Conservation (phyloP, 2,329 filamentous ascomycete genomes). For the Trichoderma arundinaceum region DNA sequence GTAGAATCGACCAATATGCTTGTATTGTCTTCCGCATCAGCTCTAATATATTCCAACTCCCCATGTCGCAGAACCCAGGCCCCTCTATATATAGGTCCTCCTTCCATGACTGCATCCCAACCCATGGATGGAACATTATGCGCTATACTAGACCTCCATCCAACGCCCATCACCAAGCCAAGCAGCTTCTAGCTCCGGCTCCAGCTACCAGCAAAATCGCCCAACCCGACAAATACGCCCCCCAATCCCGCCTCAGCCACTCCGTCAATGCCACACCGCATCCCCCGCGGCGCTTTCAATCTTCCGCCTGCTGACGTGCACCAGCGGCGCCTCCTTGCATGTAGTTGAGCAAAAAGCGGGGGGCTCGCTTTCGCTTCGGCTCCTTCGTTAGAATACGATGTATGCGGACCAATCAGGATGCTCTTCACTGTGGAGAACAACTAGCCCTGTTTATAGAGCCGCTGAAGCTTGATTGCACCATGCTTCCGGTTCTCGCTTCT, state of each 20-base stretch:
- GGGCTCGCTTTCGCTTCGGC: not conserved
- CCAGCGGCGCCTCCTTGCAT: not conserved
- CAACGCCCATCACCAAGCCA: not conserved
- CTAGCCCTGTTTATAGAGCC: conserved; percentile 14
- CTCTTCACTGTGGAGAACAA: not conserved
- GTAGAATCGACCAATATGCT: not conserved
- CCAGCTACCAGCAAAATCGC: not conserved
- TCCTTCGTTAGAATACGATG: conserved; percentile 39
- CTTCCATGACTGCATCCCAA: not conserved
- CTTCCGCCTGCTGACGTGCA: not conserved
- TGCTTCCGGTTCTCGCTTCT: not conserved
- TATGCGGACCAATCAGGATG: conserved; percentile 39
- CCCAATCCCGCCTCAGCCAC: conserved; percentile 2
- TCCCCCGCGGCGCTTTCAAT: not conserved
- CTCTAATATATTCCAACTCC: not conserved
- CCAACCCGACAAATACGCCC: conserved; percentile 19
- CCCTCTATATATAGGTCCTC: not conserved
- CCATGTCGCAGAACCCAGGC: not conserved
- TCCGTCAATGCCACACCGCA: not conserved
- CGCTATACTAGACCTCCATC: not conserved
- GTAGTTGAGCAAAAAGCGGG: conserved; percentile 11
- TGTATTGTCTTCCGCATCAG: not conserved
- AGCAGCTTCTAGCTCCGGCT: no score
- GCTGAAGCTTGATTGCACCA: conserved; percentile 17
- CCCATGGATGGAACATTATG: not conserved